Conservation (phyloP, 345 rosid species). For the Punica granatum region DNA sequence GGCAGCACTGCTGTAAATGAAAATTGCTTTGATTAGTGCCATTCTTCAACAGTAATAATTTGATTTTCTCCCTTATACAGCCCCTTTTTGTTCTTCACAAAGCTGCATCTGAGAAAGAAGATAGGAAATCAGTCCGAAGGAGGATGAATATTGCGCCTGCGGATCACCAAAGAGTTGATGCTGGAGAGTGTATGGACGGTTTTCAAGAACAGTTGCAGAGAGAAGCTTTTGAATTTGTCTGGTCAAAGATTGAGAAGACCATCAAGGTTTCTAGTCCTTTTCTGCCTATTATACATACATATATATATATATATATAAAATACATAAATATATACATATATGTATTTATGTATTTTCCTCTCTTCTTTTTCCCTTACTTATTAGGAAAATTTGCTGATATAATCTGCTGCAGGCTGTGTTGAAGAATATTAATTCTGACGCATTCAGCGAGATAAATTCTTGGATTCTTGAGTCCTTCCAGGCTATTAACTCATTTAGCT, state of each 20-base stretch:
- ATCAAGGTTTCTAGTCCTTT: conserved; percentile 5
- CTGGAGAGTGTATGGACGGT: neutral
- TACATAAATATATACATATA: too few relatives aligned
- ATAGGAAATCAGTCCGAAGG: conserved; percentile 3
- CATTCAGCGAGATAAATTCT: conserved; percentile 48
- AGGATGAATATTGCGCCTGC: neutral
- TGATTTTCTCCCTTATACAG: neutral
- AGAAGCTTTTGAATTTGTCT: conserved; percentile 8
- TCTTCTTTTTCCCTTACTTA: neutral
- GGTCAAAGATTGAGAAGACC: conserved; percentile 11
- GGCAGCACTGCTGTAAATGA: too few relatives aligned
- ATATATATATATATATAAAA: too few relatives aligned
- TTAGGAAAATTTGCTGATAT: neutral
- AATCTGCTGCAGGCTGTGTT: conserved; percentile 56
- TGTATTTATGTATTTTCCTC: neutral
- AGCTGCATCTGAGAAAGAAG: neutral
- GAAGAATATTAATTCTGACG: conserved; percentile 36
- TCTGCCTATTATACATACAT: neutral
- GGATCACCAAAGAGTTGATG: neutral
- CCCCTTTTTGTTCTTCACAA: conserved; percentile 8
- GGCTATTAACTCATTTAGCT: conserved; percentile 34
- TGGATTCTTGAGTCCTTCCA: conserved; percentile 70
- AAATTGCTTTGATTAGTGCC: too few relatives aligned
- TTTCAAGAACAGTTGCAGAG: neutral
- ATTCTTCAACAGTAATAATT: too few relatives aligned